Conservation (phyloP, 345 rosid species). For the Lepidium africanum region DNA sequence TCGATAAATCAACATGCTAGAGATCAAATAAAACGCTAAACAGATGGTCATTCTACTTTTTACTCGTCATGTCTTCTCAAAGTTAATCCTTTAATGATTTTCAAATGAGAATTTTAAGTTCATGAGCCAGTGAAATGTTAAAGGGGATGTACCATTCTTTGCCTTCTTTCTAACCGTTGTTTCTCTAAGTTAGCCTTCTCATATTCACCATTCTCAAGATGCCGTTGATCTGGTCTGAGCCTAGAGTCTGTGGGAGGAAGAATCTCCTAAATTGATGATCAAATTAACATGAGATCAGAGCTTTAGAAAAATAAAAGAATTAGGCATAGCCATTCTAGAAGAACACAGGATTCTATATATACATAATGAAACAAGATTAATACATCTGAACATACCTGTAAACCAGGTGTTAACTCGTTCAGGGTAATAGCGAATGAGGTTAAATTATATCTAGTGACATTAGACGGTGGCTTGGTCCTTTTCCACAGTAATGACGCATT, state of each 20-base stretch:
- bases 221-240: slow-evolving; percentile 94
- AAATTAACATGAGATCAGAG: slow-evolving; percentile 2
- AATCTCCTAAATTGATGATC: slow-evolving; percentile 58
- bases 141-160: slow-evolving; percentile 68
- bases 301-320: background rate
- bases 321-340: background rate
- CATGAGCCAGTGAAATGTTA: background rate
- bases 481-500: slow-evolving; percentile 72
- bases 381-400: slow-evolving; percentile 52
- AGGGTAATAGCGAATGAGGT: slow-evolving; percentile 88
- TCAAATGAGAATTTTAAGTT: background rate
- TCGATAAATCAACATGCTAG: background rate
- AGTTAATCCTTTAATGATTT: background rate
- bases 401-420: slow-evolving; percentile 88
- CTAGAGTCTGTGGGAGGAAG: slow-evolving; percentile 99
- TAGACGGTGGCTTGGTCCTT: slow-evolving; percentile 63
- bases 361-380: background rate
- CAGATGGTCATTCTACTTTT: background rate
- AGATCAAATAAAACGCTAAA: background rate
- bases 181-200: slow-evolving; percentile 93
- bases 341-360: background rate
- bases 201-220: slow-evolving; percentile 97
- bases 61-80: background rate
- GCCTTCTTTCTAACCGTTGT: slow-evolving; percentile 90
- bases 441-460: slow-evolving; percentile 85